A percentile compares a stretch with the other conserved stretches of the same genome.
Conservation (phyloP, 78 protist genomes). For the Tieghemostelium lacteum region DNA sequence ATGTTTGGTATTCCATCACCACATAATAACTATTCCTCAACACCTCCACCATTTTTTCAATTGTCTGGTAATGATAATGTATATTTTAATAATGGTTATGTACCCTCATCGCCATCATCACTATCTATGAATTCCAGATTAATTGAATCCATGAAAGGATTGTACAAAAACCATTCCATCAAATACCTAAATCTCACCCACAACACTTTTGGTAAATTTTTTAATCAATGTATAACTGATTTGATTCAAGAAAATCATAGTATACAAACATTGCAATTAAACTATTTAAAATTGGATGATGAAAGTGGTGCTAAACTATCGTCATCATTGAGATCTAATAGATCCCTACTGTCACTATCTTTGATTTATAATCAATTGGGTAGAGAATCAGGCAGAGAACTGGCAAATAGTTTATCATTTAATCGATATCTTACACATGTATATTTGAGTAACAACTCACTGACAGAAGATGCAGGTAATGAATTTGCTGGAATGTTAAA, state of each 20-base stretch:
- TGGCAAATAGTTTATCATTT: conserved; percentile 3
- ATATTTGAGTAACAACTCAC: conserved; percentile 31
- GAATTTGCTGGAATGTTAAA: conserved; percentile 8
- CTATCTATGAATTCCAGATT: conserved; percentile 45
- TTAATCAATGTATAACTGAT: conserved; percentile 15
- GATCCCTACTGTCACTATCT: conserved; percentile 1
- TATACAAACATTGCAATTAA: conserved; percentile 10
- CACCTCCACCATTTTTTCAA: conserved; percentile 12
- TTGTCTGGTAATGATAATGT: not conserved
- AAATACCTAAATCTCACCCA: conserved; percentile 43
- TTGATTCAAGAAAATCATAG: not conserved
- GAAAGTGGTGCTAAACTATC: conserved; percentile 42
- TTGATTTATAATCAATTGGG: conserved; percentile 50
- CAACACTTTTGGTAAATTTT: conserved; percentile 52
- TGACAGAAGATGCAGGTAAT: conserved; percentile 18
- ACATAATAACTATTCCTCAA: not conserved
- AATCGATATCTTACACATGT: not conserved
- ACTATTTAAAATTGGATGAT: conserved; percentile 56
- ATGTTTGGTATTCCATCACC: not conserved
- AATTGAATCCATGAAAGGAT: conserved; percentile 15
- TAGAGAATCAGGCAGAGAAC: conserved; percentile 6
- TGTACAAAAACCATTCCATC: conserved; percentile 1
- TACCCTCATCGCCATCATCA: conserved; percentile 68
- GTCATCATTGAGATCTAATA: not conserved
- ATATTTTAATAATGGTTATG: not conserved